These are phyloP conservation scores for Caloboletus inedulis DNA, from an alignment of 1,284 basidiomycete genomes.

Conservation along the genomic window DNA sequence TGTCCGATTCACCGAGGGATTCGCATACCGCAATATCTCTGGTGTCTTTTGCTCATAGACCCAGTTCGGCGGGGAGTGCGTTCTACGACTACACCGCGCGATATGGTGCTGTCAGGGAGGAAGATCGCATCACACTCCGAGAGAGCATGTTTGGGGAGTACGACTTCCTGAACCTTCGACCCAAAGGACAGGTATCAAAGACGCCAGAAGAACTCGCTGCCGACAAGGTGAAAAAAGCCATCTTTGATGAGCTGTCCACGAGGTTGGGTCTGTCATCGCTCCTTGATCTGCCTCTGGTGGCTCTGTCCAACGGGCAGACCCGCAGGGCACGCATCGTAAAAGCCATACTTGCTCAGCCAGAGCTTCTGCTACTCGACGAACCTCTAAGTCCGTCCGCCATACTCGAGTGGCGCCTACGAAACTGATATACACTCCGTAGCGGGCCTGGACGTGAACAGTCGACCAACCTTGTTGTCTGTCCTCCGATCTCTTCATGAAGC, in stretches of 20 bases:
- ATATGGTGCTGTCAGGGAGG: conserved; percentile 83
- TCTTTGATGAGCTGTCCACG: conserved; percentile 51
- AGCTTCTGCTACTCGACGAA: conserved; percentile 80
- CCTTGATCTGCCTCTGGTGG: conserved; percentile 79
- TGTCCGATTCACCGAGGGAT: conserved; percentile 42
- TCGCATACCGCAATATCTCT: conserved; percentile 54
- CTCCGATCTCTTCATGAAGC: conserved; percentile 58
- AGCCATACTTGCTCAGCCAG: conserved; percentile 69
- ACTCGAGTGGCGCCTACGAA: neutral
- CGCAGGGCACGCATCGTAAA: conserved; percentile 81
- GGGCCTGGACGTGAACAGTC: conserved; percentile 64
- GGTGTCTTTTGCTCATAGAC: conserved; percentile 73
- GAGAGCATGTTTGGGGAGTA: conserved; percentile 65
- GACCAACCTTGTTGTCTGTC: conserved; percentile 55
- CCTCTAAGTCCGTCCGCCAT: conserved; percentile 58
- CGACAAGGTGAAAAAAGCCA: conserved; percentile 23
- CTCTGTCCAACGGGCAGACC: conserved; percentile 91
- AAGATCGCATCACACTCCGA: conserved; percentile 70
- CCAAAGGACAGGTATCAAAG: conserved; percentile 22
- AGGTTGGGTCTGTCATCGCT: conserved; percentile 57
- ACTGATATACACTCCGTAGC: conserved; percentile 43
- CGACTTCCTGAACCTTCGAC: conserved; percentile 32
- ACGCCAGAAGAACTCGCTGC: conserved; percentile 17
- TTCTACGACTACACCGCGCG: conserved; percentile 92
- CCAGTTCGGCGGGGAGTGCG: conserved; percentile 55